phyloP scores from a whole-genome alignment of 1,284 basidiomycete genomes.

The Porogramme epimiltina region DNA sequence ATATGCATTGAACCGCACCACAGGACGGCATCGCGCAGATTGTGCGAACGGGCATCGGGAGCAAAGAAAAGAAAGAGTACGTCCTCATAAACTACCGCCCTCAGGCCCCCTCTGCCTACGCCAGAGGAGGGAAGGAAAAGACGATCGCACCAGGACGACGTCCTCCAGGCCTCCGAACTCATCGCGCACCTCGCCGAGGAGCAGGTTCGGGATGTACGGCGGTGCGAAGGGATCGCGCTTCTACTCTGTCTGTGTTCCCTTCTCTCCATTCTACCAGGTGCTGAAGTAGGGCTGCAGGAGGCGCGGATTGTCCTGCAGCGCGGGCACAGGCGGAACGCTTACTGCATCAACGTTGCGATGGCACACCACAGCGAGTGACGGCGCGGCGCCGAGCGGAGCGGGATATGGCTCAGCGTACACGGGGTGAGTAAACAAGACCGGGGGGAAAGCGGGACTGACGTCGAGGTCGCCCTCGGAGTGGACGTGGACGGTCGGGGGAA shows the following conservation, averaged over 20 bases:
- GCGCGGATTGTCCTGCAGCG: constrained; percentile 74
- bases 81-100: background rate
- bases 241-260: constrained; percentile 33
- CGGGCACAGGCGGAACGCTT: constrained; percentile 83
- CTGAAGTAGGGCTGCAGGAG: constrained; percentile 48
- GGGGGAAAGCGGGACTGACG: constrained; percentile 41
- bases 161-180: constrained; percentile 65
- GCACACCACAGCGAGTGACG: too few relatives aligned
- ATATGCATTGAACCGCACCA: constrained; percentile 76
- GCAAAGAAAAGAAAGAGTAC: background rate
- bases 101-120: background rate
- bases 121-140: background rate
- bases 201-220: constrained; percentile 76
- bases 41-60: too few relatives aligned
- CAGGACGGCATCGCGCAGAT: background rate
- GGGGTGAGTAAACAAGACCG: background rate
- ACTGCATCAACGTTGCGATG: constrained; percentile 48
- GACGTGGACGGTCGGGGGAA: constrained; percentile 65
- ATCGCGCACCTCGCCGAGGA: constrained; percentile 72
- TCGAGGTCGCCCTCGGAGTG: constrained; percentile 64
- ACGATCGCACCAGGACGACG: constrained; percentile 67
- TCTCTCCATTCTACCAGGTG: constrained; percentile 29
- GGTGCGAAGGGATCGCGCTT: constrained; percentile 74
- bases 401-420: too few relatives aligned
- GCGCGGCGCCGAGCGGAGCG: too few relatives aligned